phyloP scores from a whole-genome alignment of 73 alveolate species.

The Tetrahymena thermophila region DNA sequence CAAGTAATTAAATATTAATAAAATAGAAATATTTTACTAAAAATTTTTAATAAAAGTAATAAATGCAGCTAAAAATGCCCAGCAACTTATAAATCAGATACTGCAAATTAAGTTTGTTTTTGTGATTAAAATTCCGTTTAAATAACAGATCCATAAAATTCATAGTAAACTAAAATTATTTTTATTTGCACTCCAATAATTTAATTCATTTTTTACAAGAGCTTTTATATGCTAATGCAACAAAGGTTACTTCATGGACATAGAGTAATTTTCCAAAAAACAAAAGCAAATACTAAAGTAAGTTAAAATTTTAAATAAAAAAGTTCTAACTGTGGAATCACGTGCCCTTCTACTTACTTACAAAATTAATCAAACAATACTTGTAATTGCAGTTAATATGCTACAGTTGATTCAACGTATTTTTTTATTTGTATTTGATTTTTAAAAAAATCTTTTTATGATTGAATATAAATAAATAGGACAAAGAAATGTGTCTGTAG shows the following conservation, averaged over 20 bases:
- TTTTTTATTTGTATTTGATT: background rate
- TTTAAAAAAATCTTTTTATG: no score
- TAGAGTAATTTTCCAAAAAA: background rate
- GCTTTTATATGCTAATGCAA: background rate
- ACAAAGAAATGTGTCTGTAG: background rate
- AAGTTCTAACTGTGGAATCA: background rate
- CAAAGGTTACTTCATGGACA: background rate
- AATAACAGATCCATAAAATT: background rate
- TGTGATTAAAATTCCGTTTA: background rate
- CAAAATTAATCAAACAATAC: background rate
- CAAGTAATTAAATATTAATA: no score
- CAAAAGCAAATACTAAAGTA: no score
- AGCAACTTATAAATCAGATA: background rate
- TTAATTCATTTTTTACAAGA: background rate
- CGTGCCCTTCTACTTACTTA: background rate
- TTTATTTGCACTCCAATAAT: background rate
- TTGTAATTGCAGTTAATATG: background rate
- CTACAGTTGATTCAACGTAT: background rate
- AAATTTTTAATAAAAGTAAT: background rate
- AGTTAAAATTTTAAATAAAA: background rate
- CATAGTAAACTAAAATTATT: background rate
- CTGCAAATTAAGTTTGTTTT: background rate
- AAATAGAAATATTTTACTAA: no score
- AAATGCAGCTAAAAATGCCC: background rate
- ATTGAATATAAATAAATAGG: no score